Conservation (phyloP, 2,329 filamentous ascomycete genomes). For the Verticillium nubilum region DNA sequence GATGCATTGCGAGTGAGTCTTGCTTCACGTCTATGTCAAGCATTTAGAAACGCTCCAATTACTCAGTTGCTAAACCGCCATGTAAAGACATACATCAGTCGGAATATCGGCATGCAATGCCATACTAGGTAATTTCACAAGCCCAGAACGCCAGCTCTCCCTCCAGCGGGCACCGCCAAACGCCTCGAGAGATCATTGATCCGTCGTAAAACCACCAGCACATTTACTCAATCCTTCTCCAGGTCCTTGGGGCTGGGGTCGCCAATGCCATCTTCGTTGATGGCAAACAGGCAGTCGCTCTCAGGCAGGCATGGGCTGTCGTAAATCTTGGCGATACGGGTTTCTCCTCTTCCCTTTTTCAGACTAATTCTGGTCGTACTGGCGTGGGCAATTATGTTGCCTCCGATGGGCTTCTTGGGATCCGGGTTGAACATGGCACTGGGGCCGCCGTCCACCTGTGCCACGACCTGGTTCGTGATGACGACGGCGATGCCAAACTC, state of each 20-base stretch:
- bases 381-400: conserved; percentile 97
- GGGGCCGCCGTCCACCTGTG: conserved; percentile 93
- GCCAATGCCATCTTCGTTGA: conserved; percentile 93
- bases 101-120: not conserved
- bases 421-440: conserved; percentile 99
- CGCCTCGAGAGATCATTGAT: not conserved
- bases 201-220: not conserved
- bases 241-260: conserved; percentile 94
- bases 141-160: not conserved
- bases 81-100: not conserved
- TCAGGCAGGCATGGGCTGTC: conserved; percentile 96
- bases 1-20: too few relatives aligned
- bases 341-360: conserved; percentile 94
- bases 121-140: not conserved
- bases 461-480: conserved; percentile 98
- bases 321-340: conserved; percentile 97
- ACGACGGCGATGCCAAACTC: conserved; percentile 96
- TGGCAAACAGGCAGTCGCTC: conserved; percentile 94
- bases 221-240: conserved; percentile 61
- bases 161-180: not conserved
- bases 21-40: too few relatives aligned
- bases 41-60: too few relatives aligned
- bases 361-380: conserved; percentile 91
- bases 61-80: not conserved
- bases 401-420: conserved; percentile 97